Conservation (phyloP, 208 protist species). For the Trypanosoma congolense region DNA sequence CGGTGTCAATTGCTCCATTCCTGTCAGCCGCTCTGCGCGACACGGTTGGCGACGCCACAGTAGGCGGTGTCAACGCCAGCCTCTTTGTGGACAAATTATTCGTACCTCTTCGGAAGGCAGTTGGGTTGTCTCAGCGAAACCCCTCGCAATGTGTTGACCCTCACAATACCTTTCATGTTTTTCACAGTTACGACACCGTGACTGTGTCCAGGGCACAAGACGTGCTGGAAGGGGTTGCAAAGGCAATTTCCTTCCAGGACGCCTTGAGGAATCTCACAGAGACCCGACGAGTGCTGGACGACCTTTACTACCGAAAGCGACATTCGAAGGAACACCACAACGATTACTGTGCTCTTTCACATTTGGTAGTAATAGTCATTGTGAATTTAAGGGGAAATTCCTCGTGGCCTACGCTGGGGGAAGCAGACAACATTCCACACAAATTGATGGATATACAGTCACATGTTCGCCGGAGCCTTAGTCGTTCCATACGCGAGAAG, state of each 20-base stretch:
- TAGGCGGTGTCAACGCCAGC: background rate
- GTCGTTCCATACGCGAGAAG: conserved; percentile 12
- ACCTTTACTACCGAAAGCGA: background rate
- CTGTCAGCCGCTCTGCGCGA: conserved; percentile 5
- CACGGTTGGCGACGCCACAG: background rate
- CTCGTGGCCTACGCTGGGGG: conserved; percentile 2
- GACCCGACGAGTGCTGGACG: background rate
- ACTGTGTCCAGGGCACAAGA: background rate
- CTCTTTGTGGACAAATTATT: conserved; percentile 5
- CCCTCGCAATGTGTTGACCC: background rate
- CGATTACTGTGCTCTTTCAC: conserved; percentile 4
- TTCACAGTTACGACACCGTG: conserved; percentile 19
- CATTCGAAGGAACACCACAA: too few species aligned
- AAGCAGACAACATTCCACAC: background rate
- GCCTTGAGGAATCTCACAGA: conserved; percentile 5
- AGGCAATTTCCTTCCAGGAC: conserved; percentile 15
- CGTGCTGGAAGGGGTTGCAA: conserved; percentile 4
- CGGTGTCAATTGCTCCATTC: conserved; percentile 4
- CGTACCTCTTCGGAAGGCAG: conserved; percentile 1
- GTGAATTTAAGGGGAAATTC: background rate
- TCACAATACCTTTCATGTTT: conserved; percentile 3
- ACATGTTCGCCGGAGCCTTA: conserved; percentile 13
- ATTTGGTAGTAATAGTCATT: conserved; percentile 12
- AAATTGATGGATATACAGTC: conserved; percentile 7
- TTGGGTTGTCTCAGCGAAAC: conserved; percentile 1